These are phyloP conservation scores for Avena eriantha DNA, from an alignment of 176 grass and related monocot species.

Conservation along the genomic window DNA sequence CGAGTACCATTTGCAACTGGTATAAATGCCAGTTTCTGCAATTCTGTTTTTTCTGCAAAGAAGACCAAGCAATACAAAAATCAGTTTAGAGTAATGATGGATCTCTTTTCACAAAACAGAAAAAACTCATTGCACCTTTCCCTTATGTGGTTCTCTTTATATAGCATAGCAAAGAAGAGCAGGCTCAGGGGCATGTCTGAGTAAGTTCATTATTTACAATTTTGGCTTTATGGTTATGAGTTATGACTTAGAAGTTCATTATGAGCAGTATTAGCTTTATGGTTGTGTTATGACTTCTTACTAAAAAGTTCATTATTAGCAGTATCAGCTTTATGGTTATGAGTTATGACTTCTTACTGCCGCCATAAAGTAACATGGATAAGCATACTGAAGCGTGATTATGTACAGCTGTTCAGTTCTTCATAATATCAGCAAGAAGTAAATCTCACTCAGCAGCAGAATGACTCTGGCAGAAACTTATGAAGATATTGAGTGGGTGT, in stretches of 20 bases:
- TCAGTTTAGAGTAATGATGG: slow-evolving; percentile 13
- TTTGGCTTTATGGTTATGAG: not conserved
- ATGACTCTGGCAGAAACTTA: not conserved
- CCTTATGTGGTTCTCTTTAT: slow-evolving; percentile 6
- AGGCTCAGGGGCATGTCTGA: slow-evolving; percentile 25
- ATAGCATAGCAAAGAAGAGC: slow-evolving; percentile 12
- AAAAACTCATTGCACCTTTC: slow-evolving; percentile 10
- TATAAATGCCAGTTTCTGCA: slow-evolving; percentile 88
- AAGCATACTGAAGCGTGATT: not conserved
- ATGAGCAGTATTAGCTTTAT: not conserved
- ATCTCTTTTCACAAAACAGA: slow-evolving; percentile 33
- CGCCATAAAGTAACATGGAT: not conserved
- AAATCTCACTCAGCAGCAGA: not conserved
- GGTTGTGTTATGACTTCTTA: slow-evolving; percentile 13
- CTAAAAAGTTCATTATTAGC: slow-evolving; percentile 11
- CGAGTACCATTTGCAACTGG: slow-evolving; percentile 97
- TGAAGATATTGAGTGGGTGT: not conserved
- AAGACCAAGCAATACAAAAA: slow-evolving; percentile 35
- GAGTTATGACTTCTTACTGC: slow-evolving; percentile 16
- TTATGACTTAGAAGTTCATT: slow-evolving; percentile 30
- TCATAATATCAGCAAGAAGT: not conserved
- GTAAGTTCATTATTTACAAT: slow-evolving; percentile 25
- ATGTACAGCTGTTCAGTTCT: slow-evolving; percentile 11
- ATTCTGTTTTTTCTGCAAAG: slow-evolving; percentile 75
- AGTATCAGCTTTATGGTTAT: not conserved